phyloP scores from a whole-genome alignment of 768 basidiomycete species.

The Trametes maxima region DNA sequence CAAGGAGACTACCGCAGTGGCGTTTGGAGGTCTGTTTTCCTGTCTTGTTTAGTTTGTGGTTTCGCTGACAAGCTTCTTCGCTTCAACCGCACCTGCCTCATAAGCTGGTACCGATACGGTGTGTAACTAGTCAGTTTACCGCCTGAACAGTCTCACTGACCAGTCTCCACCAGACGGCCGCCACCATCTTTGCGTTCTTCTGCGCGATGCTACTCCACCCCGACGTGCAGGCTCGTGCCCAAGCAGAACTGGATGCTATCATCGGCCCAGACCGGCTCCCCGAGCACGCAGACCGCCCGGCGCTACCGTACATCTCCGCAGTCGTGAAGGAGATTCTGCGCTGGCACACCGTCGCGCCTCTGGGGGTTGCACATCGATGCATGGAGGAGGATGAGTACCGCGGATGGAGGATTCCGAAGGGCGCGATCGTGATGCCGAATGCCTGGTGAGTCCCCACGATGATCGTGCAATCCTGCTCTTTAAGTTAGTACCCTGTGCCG shows the following conservation, averaged over 20 bases:
- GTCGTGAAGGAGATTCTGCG: constrained; percentile 21
- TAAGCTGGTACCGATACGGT: constrained; percentile 3
- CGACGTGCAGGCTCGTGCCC: constrained; percentile 12
- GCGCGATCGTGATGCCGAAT: constrained; percentile 24
- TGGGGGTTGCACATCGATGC: constrained; percentile 32
- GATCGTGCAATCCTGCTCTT: too few relatives aligned
- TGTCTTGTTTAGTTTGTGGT: too few relatives aligned
- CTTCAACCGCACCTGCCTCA: background rate
- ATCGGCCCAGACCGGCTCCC: constrained; percentile 20
- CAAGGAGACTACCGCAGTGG: constrained; percentile 8
- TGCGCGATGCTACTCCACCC: constrained; percentile 17
- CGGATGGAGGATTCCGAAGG: constrained; percentile 42
- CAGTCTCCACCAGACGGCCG: background rate
- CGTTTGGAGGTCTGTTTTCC: constrained; percentile 15
- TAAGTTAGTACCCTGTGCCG: background rate
- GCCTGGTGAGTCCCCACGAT: constrained; percentile 12
- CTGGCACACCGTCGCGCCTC: constrained; percentile 15
- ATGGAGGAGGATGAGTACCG: constrained; percentile 43
- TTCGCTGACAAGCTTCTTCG: background rate
- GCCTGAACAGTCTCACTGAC: background rate
- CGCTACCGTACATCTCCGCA: constrained; percentile 20
- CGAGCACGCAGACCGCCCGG: constrained; percentile 15
- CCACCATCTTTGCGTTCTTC: constrained; percentile 8
- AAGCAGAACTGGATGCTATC: constrained; percentile 22
- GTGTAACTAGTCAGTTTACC: background rate